phyloP scores from a whole-genome alignment of 495 filamentous ascomycete species.

The Immersiella caudata region DNA sequence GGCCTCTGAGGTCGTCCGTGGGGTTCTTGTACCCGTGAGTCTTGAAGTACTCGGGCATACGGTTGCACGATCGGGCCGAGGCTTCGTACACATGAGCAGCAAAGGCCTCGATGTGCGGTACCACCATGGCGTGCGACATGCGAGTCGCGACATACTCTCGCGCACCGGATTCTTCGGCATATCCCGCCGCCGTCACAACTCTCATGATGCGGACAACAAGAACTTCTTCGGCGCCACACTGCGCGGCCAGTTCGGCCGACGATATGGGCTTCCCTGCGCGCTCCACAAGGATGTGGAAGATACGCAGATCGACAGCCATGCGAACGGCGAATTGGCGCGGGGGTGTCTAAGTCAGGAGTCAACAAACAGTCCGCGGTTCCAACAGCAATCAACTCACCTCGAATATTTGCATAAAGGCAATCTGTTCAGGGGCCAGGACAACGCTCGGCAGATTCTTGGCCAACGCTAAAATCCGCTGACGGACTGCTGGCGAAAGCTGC shows the following conservation, averaged over 20 bases:
- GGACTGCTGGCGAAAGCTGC: background rate
- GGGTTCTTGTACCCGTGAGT: conserved; percentile 31
- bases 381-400: background rate
- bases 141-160: conserved; percentile 9
- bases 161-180: conserved; percentile 13
- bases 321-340: conserved; percentile 17
- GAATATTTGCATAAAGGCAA: conserved; percentile 19
- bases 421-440: conserved; percentile 10
- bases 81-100: conserved; percentile 10
- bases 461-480: conserved; percentile 9
- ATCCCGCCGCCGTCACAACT: conserved; percentile 4
- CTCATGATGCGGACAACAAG: conserved; percentile 16
- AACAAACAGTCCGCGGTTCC: background rate
- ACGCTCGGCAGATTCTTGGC: conserved; percentile 3
- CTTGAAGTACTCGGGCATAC: conserved; percentile 30
- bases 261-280: conserved; percentile 13
- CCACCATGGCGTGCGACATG: conserved; percentile 12
- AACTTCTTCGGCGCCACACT: conserved; percentile 17
- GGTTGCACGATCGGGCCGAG: conserved; percentile 15
- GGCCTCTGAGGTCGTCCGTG: conserved; percentile 24
- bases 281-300: conserved; percentile 21
- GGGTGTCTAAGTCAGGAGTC: background rate
- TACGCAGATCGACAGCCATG: conserved; percentile 19
- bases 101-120: conserved; percentile 14
- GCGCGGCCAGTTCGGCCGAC: background rate